Evolutionary conservation across 208 protist genomes (phyloP).

Genomic region (Wallacemonas sp.): DNA sequence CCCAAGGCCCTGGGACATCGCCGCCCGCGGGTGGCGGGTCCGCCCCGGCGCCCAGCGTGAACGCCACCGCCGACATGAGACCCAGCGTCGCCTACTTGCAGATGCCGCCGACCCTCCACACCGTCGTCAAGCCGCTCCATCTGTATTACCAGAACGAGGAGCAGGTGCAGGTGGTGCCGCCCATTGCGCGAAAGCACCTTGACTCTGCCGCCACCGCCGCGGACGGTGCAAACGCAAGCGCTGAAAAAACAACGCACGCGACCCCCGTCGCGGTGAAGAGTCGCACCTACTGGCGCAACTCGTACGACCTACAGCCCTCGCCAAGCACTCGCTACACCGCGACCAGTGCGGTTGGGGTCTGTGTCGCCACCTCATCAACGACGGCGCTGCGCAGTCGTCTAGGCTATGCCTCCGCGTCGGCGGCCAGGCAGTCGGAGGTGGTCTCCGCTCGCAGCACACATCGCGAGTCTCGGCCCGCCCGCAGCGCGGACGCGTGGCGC

Average conservation of each 20-base stretch:
- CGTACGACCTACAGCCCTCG: slow-evolving; percentile 54
- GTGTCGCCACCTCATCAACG: slow-evolving; percentile 20
- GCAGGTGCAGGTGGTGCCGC: slow-evolving; percentile 29
- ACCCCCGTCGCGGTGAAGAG: background rate
- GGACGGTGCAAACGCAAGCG: background rate
- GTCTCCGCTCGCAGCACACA: too few species aligned
- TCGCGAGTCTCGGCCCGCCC: background rate
- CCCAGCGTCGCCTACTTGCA: background rate
- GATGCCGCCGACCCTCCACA: slow-evolving; percentile 11
- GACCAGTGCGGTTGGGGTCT: slow-evolving; percentile 2
- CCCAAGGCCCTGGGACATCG: slow-evolving; percentile 1
- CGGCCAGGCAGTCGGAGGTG: too few species aligned
- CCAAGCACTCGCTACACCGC: slow-evolving; percentile 27
- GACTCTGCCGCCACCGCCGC: background rate
- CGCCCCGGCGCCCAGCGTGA: background rate
- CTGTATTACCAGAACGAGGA: slow-evolving; percentile 31
- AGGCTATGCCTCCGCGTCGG: background rate
- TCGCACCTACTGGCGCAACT: slow-evolving; percentile 33
- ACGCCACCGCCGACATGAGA: slow-evolving; percentile 7
- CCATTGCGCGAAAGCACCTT: background rate
- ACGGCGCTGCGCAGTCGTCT: background rate
- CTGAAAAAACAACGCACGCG: background rate
- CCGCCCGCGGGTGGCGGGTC: background rate
- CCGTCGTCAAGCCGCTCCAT: slow-evolving; percentile 27
- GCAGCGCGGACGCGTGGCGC: slow-evolving; percentile 38